Conservation (phyloP, 805 yeast genomes). For the Candida pseudoglaebosa region DNA sequence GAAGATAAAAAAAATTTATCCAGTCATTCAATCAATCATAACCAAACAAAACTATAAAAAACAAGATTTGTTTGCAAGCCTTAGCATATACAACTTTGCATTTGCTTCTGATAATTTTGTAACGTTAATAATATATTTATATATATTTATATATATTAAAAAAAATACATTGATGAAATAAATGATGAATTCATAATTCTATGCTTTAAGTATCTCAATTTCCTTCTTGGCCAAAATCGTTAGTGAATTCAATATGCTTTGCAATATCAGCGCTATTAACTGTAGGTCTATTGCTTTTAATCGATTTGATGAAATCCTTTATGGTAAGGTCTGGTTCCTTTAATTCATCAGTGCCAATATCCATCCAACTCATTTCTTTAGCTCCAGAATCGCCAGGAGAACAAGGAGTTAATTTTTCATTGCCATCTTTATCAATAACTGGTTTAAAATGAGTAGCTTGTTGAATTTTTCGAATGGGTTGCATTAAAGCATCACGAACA, state of each 20-base stretch:
- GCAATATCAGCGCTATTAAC: slow-evolving; percentile 81
- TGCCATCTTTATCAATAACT: slow-evolving; percentile 40
- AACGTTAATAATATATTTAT: background rate
- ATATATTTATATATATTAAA: background rate
- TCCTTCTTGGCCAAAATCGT: slow-evolving; percentile 97
- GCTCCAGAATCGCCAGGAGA: slow-evolving; percentile 95
- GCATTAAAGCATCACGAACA: slow-evolving; percentile 96
- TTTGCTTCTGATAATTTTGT: too few relatives aligned
- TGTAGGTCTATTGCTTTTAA: slow-evolving; percentile 89
- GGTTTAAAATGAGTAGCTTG: slow-evolving; percentile 91
- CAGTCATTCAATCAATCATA: too few relatives aligned
- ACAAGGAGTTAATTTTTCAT: slow-evolving; percentile 73
- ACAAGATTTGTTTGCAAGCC: too few relatives aligned
- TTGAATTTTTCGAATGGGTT: slow-evolving; percentile 93
- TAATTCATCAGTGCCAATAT: slow-evolving; percentile 81
- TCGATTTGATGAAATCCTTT: slow-evolving; percentile 90
- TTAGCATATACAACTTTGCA: too few relatives aligned
- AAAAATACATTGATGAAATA: slow-evolving; percentile 5
- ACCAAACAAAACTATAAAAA: too few relatives aligned
- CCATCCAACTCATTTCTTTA: slow-evolving; percentile 89
- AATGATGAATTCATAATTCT: slow-evolving; percentile 1
- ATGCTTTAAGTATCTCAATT: slow-evolving; percentile 37
- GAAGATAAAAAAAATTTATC: background rate
- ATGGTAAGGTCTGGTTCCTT: slow-evolving; percentile 86
- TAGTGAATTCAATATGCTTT: slow-evolving; percentile 83